Conservation (phyloP, 2,329 filamentous ascomycete genomes). For the Dothistroma pini region DNA sequence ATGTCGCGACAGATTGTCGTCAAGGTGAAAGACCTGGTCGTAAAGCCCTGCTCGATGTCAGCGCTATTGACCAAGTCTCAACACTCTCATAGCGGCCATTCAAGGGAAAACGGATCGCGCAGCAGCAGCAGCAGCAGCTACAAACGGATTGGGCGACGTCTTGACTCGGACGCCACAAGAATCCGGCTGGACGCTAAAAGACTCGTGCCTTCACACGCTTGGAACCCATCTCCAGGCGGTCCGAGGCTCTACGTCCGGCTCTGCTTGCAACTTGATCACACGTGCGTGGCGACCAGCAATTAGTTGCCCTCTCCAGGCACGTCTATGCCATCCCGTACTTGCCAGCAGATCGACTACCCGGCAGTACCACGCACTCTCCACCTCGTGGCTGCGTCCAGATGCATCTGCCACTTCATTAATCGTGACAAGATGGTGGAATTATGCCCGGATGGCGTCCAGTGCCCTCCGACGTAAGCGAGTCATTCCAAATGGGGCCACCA, state of each 20-base stretch:
- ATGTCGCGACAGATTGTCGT: background rate
- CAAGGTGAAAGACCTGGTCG: too few relatives aligned
- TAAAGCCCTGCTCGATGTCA: too few relatives aligned
- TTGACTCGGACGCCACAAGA: background rate
- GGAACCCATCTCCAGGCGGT: background rate
- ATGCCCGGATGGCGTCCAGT: background rate
- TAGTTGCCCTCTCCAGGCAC: background rate
- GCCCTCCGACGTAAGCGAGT: background rate
- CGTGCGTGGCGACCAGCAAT: background rate
- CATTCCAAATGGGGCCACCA: slow-evolving; percentile 2
- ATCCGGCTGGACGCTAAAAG: background rate
- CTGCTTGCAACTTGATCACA: background rate
- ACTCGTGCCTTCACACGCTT: background rate
- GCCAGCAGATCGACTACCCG: background rate
- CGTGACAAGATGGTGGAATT: background rate
- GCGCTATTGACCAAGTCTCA: background rate
- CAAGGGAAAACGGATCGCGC: background rate
- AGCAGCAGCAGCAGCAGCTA: background rate
- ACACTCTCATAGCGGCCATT: background rate
- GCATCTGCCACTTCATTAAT: background rate
- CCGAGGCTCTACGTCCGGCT: background rate
- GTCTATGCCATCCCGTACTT: background rate
- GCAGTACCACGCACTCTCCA: background rate
- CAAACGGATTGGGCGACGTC: background rate
- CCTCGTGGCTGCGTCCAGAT: background rate